These are phyloP conservation scores for Leccinellum albellum DNA, from an alignment of 768 basidiomycete species.

Conservation along the genomic window DNA sequence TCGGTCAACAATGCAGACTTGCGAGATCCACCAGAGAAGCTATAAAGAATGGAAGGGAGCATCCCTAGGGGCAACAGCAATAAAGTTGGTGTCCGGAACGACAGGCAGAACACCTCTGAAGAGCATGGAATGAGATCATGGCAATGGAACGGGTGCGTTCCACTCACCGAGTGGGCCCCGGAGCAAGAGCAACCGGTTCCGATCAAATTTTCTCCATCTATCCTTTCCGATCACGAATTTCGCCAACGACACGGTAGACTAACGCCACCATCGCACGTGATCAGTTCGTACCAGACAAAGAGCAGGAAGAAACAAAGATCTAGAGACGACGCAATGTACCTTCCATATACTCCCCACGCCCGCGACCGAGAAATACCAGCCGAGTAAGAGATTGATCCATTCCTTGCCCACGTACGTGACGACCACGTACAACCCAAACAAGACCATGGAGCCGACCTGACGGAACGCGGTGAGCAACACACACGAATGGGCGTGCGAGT, in stretches of 20 bases:
- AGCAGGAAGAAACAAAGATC: background rate
- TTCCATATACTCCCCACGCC: slow-evolving; percentile 69
- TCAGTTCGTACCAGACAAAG: background rate
- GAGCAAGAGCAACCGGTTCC: slow-evolving; percentile 40
- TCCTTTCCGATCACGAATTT: slow-evolving; percentile 46
- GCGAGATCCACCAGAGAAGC: slow-evolving; percentile 38
- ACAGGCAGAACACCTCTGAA: slow-evolving; percentile 37
- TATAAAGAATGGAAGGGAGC: slow-evolving; percentile 64
- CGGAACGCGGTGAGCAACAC: background rate
- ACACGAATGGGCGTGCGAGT: background rate
- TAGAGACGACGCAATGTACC: slow-evolving; percentile 27
- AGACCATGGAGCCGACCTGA: slow-evolving; percentile 65
- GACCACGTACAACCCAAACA: slow-evolving; percentile 66
- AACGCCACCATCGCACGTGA: background rate
- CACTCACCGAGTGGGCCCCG: slow-evolving; percentile 44
- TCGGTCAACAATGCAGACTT: slow-evolving; percentile 76
- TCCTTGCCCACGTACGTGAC: slow-evolving; percentile 74
- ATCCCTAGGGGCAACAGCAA: slow-evolving; percentile 55
- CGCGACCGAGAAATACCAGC: slow-evolving; percentile 67
- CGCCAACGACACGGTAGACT: slow-evolving; percentile 53
- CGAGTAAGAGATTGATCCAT: slow-evolving; percentile 81
- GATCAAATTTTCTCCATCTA: slow-evolving; percentile 58
- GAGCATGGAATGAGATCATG: slow-evolving; percentile 8
- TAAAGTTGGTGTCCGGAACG: slow-evolving; percentile 56
- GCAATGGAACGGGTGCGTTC: slow-evolving; percentile 1